Evolutionary conservation across 345 rosid species (phyloP), one percentile per base, ranked within the genome.

Genomic region (Populus ilicifolia): DNA sequence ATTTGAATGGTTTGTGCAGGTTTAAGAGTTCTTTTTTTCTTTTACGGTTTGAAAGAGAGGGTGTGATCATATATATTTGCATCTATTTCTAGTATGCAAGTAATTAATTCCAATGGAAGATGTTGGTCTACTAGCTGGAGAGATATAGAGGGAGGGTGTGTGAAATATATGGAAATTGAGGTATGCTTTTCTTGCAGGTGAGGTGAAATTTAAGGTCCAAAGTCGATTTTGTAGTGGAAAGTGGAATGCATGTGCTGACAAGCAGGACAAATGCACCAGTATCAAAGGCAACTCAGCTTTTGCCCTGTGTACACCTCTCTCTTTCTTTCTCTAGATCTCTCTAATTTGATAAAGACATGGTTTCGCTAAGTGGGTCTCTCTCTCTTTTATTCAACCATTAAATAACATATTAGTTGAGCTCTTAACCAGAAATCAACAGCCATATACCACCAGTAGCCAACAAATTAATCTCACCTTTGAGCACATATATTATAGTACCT

Each of bases 181-280:
- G 50, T 64, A 74, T 77, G 75, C 81, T 71, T 81, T 81, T 61
- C 84, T 81, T 81, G 84, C 2, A 70, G 67, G 69, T 18, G 78
- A 81, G 84, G 84, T 62, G 29, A 76, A 80, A 76, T 44, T 61
- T 27, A 29, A 66, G 83, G 90, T 86, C 88, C 94, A 87, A 90
- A 90, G 92, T 87, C 85, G 90, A 87, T 87, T 82, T 86, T 85
- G 93, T 76, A 87, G 94, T 85, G 94, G 93, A 94, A 92, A 93
- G 98, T 89, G 97, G 93, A 86, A 80, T 86, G 92, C 98, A 93
- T 93, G 97, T 94, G 97, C 85, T 89, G 90, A 89, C 93, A 88
- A 88, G 89, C 76, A 80, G 81, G 88, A 87, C 83, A 88, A 80
- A 62, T 80, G 88, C 88, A 83, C 82, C 88, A 85, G 91, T 88